These are phyloP conservation scores for Fusarium tuaranense DNA, from an alignment of 2,329 filamentous ascomycete genomes.

Conservation along the genomic window DNA sequence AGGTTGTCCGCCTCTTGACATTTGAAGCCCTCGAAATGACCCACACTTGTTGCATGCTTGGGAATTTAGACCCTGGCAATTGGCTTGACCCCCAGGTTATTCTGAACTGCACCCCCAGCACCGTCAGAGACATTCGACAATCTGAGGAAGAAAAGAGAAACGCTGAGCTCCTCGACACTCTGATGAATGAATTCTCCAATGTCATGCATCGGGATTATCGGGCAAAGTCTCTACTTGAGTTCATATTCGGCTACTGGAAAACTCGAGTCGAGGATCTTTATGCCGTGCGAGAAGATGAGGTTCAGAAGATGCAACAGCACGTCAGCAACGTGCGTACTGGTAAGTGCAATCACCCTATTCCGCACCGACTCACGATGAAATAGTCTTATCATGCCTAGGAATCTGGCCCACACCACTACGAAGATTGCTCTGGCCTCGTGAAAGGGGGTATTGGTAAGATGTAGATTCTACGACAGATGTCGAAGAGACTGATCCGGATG, in stretches of 20 bases:
- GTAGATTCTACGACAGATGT: not conserved
- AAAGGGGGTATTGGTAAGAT: not conserved
- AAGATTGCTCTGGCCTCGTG: not conserved
- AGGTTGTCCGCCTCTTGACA: not conserved
- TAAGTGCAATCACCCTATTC: not conserved
- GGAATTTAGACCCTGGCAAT: not conserved
- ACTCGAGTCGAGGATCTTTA: not conserved
- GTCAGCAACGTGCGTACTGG: not conserved
- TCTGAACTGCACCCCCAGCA: not conserved
- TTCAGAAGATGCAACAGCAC: not conserved
- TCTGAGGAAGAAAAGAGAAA: not conserved
- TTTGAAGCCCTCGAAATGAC: conserved; percentile 3
- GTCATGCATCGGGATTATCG: not conserved
- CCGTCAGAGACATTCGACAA: not conserved
- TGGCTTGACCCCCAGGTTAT: too few species aligned
- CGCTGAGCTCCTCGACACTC: not conserved
- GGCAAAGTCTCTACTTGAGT: not conserved
- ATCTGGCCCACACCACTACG: not conserved
- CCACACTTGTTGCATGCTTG: not conserved
- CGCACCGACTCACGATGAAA: too few species aligned
- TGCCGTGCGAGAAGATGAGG: not conserved
- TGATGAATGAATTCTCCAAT: not conserved
- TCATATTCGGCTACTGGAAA: not conserved
- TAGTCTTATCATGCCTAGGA: not conserved
- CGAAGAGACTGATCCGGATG: not conserved